Base-by-base conservation (phyloP, 2,329 filamentous ascomycete genomes). In the Exophiala lecanii-corni region DNA sequence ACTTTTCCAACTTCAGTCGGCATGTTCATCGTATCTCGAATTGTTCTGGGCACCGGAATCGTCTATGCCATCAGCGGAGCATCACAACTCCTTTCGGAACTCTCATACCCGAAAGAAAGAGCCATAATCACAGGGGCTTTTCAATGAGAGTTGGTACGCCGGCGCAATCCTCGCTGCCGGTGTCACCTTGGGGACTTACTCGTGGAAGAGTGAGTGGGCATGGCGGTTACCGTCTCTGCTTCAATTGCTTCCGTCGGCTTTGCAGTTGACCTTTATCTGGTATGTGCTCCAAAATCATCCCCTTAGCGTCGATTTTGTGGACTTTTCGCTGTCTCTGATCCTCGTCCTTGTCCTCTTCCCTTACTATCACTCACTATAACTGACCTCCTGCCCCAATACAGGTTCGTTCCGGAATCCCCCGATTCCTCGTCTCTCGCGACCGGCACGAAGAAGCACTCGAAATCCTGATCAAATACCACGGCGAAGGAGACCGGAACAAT, bases 151-250 rank as follows among this genome's bases (percentile, higher is more conserved):
- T 41, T 75, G 70, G 69, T 75, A 73, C 41, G 70, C 70, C 32
- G 72, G 72, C 39, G 63, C 68, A 33, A 73, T 75, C 28, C 69
- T 72, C 3, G 72, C 72, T 2, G 49, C 72, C 9, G 62, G 67
- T 13, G 60, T 75, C 21, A 71, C 70, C 9, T 74, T 66, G 43
- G 72, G 70, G 15, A 66, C 61, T 55, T 69, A 60, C 36, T 53
- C 68, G 47, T 71, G 74, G 43, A 39, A 62, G 18, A 71, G 46
- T 55, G 54, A 72, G 57, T 73, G 64, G 55, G 63, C 69, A 5
- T 83, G 79, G 78, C 67, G 79, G 2, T 80, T 84, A 47, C 80
- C 79, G 0, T 73, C 84, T 28, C 78, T 79, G 0, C 79, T 82
- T 57, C 81, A 85, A 54, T 81, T 82, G 36, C 61, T 81, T 0